Evolutionary conservation across 2,329 filamentous ascomycete species (phyloP), one percentile per base, ranked within the genome.

Genomic region (Zasmidium cellare): DNA sequence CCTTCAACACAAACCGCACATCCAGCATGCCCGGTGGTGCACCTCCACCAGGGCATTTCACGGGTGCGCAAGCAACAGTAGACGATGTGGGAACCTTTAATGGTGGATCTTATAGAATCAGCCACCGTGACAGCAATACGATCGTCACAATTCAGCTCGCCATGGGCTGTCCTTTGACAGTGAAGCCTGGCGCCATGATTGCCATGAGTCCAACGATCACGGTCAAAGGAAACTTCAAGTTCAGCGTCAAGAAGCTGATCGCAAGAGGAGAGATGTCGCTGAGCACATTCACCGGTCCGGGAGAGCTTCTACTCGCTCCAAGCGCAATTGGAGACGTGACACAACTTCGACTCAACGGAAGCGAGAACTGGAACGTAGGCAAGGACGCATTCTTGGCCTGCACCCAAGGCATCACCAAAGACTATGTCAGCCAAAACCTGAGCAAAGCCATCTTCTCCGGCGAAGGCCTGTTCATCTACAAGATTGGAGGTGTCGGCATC

Each of bases 61-160:
- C 80, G 5, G 90, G 89, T 25, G 85, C 83, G 0, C 75, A 76
- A 28, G 78, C 87, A 0, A 80, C 85, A 25, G 25, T 68, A 11
- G 94, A 97, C 73, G 92, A 96, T 66, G 85, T 96, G 1, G 94
- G 94, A n/a, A 94, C 89, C 0, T 99, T 97, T 80, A 97, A 97
- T 72, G 94, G 94, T 16, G 94, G 94, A 12, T 93, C 90, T 70
- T 99, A 93, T 73, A 84, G 94, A 46, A 92, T 97, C 71, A 94
- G 90, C 69, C 94, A 99, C 71, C 84, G 94, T 20, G 92, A 97
- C 74, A 88, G 86, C 58, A 99, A 97, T 73, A 92, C 90, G 1
- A 88, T 97, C 65, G 75, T 97, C 61, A 97, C 92, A 0, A 76
- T 97, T 20, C 93, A 97, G 74, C 77, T 97, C 47, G 93, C 93